These are phyloP conservation scores for Lachancea kluyveri DNA, from an alignment of 805 yeast genomes.

Conservation along the genomic window DNA sequence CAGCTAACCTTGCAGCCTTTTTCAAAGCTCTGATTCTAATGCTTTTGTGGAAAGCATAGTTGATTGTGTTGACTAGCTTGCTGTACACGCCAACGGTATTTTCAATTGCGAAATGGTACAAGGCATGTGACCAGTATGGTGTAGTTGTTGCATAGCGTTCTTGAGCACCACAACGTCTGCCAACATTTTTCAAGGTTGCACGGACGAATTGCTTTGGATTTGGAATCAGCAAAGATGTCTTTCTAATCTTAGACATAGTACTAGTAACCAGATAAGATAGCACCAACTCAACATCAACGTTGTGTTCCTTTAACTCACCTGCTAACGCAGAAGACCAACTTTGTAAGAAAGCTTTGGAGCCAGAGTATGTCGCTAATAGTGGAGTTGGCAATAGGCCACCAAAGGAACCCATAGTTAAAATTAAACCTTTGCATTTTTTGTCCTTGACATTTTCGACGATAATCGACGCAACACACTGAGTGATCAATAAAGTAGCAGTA, in stretches of 20 bases:
- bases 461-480: constrained; percentile 72
- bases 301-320: constrained; percentile 63
- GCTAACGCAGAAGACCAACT: constrained; percentile 87
- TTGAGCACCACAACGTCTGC: constrained; percentile 89
- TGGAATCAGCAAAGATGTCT: constrained; percentile 71
- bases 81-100: constrained; percentile 79
- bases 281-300: constrained; percentile 80
- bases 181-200: constrained; percentile 62
- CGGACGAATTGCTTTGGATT: constrained; percentile 73
- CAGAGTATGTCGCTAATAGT: constrained; percentile 85
- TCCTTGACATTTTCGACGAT: constrained; percentile 48
- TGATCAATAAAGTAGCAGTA: constrained; percentile 74
- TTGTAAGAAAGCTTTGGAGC: constrained; percentile 92
- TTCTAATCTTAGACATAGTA: constrained; percentile 90
- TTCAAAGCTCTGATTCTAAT: constrained; percentile 79
- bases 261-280: constrained; percentile 88
- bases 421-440: constrained; percentile 53
- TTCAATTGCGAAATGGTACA: constrained; percentile 79
- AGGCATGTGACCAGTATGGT: constrained; percentile 91
- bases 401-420: constrained; percentile 94
- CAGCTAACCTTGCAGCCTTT: constrained; percentile 39
- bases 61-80: constrained; percentile 58
- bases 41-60: constrained; percentile 68
- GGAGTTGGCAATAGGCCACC: constrained; percentile 95
- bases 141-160: constrained; percentile 81